These are phyloP conservation scores for Gossypium schwendimanii DNA, from an alignment of 441 rosid species.

Conservation along the genomic window DNA sequence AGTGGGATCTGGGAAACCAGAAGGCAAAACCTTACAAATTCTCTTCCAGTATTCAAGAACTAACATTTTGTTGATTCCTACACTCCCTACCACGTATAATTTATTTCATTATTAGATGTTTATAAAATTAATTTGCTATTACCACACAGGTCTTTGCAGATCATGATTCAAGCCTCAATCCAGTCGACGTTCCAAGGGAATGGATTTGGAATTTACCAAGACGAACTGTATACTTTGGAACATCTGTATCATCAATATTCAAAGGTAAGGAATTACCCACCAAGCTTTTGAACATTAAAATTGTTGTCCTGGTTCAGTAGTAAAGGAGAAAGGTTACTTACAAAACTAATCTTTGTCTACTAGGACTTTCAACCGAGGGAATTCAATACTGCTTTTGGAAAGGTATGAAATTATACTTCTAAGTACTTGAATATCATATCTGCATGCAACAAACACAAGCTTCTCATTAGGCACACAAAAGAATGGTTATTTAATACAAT, in stretches of 20 bases:
- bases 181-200: slow-evolving; percentile 72
- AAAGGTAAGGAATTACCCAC: slow-evolving; percentile 45
- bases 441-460: neutral
- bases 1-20: neutral
- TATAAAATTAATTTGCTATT: slow-evolving; percentile 15
- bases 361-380: slow-evolving; percentile 77
- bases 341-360: slow-evolving; percentile 17
- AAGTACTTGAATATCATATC: slow-evolving; percentile 9
- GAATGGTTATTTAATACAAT: neutral
- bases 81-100: neutral
- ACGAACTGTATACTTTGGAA: slow-evolving; percentile 83
- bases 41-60: neutral
- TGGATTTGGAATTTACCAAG: slow-evolving; percentile 82
- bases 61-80: neutral
- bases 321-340: slow-evolving; percentile 8
- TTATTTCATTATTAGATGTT: slow-evolving; percentile 12
- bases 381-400: slow-evolving; percentile 87
- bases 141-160: slow-evolving; percentile 83
- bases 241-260: slow-evolving; percentile 83
- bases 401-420: slow-evolving; percentile 46
- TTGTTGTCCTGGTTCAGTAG: neutral
- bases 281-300: neutral
- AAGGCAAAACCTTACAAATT: neutral
- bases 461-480: neutral
- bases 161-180: slow-evolving; percentile 72